Evolutionary conservation across 2,329 filamentous ascomycete species (phyloP).

Genomic region (Aspergillus amoenus): DNA sequence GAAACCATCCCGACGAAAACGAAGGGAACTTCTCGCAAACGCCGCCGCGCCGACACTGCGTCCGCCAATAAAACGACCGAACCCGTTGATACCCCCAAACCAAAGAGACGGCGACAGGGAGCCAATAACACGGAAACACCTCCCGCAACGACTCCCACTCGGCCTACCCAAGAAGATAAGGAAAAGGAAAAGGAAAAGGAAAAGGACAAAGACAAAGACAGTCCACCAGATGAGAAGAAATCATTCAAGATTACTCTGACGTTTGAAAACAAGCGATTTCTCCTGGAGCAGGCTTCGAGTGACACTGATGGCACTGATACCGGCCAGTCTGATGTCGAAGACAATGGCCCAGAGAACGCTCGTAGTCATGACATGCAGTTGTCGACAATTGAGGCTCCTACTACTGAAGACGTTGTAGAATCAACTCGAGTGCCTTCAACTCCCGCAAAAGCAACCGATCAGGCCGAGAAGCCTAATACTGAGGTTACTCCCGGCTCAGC

Average conservation of each 20-base stretch:
- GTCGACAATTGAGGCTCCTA: neutral
- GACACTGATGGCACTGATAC: neutral
- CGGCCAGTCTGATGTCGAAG: conserved; percentile 12
- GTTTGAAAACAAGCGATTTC: conserved; percentile 9
- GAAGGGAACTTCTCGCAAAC: conserved; percentile 16
- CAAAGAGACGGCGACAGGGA: conserved; percentile 18
- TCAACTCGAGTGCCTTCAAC: neutral
- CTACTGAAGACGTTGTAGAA: neutral
- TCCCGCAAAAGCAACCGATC: neutral
- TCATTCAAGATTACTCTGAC: conserved; percentile 16
- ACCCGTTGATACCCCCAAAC: conserved; percentile 2
- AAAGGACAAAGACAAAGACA: no score
- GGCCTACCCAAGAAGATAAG: neutral
- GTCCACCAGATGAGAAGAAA: conserved; percentile 5
- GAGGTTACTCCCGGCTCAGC: neutral
- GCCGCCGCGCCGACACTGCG: conserved; percentile 13
- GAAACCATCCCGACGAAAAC: neutral
- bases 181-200: no score
- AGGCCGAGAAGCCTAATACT: neutral
- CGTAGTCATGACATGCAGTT: neutral
- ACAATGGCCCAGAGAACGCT: neutral
- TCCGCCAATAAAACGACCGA: conserved; percentile 1
- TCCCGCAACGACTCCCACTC: neutral
- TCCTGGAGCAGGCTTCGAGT: neutral
- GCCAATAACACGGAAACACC: neutral